Percentiles rank a stretch among this genome's conserved stretches.
phyloP scores from a whole-genome alignment of 345 rosid genomes.

The Ceriops zippeliana region DNA sequence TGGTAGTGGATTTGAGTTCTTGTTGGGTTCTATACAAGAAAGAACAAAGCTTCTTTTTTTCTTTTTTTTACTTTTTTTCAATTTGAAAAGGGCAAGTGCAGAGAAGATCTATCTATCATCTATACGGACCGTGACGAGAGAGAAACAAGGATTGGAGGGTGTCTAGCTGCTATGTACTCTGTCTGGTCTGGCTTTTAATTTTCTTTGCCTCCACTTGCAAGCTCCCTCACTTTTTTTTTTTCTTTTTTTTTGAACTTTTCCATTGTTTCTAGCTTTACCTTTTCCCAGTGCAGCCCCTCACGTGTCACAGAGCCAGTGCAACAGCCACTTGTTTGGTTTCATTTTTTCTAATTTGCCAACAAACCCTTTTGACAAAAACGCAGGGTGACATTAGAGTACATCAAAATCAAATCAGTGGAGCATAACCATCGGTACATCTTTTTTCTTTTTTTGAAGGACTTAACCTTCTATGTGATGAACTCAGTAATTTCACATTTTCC shows the following conservation, averaged over 20 bases:
- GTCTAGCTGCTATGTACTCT: no score
- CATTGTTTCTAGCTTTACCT: constrained; percentile 30
- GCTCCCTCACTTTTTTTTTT: constrained; percentile 21
- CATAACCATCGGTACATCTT: not conserved
- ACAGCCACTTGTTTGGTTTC: constrained; percentile 25
- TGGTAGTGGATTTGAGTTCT: constrained; percentile 33
- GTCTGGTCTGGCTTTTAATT: constrained; percentile 17
- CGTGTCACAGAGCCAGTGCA: constrained; percentile 44
- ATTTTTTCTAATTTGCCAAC: constrained; percentile 22
- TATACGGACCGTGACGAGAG: constrained; percentile 6
- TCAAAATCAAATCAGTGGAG: no score
- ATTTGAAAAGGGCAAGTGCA: constrained; percentile 16
- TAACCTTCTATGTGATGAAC: no score
- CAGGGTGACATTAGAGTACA: not conserved
- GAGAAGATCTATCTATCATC: constrained; percentile 34
- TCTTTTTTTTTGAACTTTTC: constrained; percentile 2
- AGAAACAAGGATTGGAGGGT: constrained; percentile 14
- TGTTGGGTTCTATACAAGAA: constrained; percentile 30
- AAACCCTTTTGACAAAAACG: constrained; percentile 9
- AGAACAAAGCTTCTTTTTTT: constrained; percentile 31
- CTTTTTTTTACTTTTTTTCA: not conserved
- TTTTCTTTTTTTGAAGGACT: not conserved
- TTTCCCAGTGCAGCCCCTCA: constrained; percentile 33
- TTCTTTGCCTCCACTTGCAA: constrained; percentile 36
- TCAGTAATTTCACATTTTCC: no score